Conservation (phyloP, 1,139 yeast species). For the Pichia sp. region DNA sequence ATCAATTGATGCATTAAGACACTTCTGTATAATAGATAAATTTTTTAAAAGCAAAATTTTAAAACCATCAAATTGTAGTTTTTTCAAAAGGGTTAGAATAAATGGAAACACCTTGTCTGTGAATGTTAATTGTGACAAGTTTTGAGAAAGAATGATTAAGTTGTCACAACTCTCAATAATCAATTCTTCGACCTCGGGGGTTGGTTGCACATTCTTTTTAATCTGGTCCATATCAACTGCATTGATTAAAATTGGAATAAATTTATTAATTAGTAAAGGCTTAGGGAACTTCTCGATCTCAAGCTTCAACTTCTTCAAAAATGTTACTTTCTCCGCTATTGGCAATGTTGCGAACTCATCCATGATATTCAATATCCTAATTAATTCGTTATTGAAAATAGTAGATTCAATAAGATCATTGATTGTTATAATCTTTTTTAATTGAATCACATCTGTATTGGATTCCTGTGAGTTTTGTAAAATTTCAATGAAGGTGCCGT, state of each 20-base stretch:
- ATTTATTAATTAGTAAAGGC: constrained; percentile 62
- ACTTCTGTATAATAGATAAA: constrained; percentile 45
- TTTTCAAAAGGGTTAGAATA: constrained; percentile 34
- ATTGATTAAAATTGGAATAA: constrained; percentile 64
- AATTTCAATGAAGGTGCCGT: constrained; percentile 23
- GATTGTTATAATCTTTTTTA: constrained; percentile 42
- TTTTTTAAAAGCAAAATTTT: constrained; percentile 36
- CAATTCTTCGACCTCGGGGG: constrained; percentile 42
- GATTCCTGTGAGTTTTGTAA: constrained; percentile 27
- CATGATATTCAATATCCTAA: constrained; percentile 75
- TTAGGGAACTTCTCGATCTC: constrained; percentile 68
- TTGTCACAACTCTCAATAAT: constrained; percentile 54
- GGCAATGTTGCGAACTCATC: constrained; percentile 82
- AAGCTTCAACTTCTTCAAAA: constrained; percentile 59
- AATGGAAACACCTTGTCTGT: constrained; percentile 62
- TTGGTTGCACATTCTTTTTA: constrained; percentile 30
- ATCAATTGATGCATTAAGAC: constrained; percentile 38
- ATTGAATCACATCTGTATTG: constrained; percentile 37
- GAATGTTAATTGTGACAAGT: constrained; percentile 71
- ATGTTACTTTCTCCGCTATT: constrained; percentile 60
- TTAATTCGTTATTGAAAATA: constrained; percentile 72
- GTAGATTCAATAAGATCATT: constrained; percentile 52
- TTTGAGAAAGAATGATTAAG: constrained; percentile 59
- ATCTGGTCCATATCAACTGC: constrained; percentile 31
- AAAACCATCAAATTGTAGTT: constrained; percentile 31